Evolutionary conservation across 768 basidiomycete species (phyloP), one percentile per base, ranked within the genome.

Genomic region (Termitomyces sp.): DNA sequence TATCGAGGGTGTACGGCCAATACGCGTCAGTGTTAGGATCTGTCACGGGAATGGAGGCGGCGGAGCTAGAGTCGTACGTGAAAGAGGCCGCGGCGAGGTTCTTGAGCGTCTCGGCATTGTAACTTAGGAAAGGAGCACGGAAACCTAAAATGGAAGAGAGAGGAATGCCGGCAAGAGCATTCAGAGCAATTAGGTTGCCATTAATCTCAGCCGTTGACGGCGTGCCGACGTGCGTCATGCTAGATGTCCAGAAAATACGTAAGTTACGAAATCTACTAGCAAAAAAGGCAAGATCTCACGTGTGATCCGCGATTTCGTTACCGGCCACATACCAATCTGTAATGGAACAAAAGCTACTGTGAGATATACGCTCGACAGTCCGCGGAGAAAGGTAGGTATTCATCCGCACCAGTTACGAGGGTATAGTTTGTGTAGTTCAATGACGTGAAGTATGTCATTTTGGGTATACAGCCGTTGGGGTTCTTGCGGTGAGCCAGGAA

Each of bases 1-100:
- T 65, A 66, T 92, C 90, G 49, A 92, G 77, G 0, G 87, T 88
- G 67, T 91, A 90, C 0, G 90, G 90, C 90, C 90, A 92, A 68
- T 67, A 91, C 3, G 88, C 87, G 62, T 92, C 88, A 0, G 88
- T 87, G 47, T 72, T 67, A 15, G 76, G 72, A 50, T 84, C 82
- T 14, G 81, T 84, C 41, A 88, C 88, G 8, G 86, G 85, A 12
- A 82, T 73, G 1, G 86, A 78, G 0, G 87, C 73, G 1, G 80
- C 70, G 0, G 84, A 65, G 21, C 77, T 80, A 6, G 85, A 85
- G 63, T 92, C 90, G 68, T 91, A 92, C 1, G 80, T 78, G 72
- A 91, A 90, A 56, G 77, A 71, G 12, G 83, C 73, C 3, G 70
- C 64, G 30, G 74, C 68, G 24, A 92, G 77, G 35, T 74, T 63